phyloP scores from a whole-genome alignment of 208 protist genomes.

The Wallacemonas sp. region DNA sequence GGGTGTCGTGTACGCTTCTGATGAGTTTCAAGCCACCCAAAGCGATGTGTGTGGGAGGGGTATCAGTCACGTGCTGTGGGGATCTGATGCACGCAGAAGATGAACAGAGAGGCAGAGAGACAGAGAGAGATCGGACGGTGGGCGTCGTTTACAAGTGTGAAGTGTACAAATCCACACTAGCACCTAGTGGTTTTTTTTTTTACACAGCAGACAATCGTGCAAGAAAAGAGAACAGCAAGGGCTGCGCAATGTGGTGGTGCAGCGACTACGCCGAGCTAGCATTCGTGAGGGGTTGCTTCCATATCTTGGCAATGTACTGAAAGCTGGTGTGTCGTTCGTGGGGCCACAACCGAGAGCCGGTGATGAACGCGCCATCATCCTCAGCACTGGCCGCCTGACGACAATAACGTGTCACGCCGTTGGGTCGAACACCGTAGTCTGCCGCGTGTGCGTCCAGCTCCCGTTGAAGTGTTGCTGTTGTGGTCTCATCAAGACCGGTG shows the following conservation, averaged over 20 bases:
- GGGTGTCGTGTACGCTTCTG: too few relatives aligned
- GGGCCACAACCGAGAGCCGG: slow-evolving; percentile 73
- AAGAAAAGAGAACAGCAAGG: not conserved
- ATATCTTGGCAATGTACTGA: slow-evolving; percentile 82
- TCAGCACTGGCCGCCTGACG: not conserved
- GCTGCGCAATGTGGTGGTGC: too few relatives aligned
- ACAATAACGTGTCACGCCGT: slow-evolving; percentile 20
- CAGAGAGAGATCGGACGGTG: too few relatives aligned
- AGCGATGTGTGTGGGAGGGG: too few relatives aligned
- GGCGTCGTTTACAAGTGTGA: too few relatives aligned
- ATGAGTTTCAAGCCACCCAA: too few relatives aligned
- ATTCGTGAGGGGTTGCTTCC: slow-evolving; percentile 46
- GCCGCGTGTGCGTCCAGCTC: slow-evolving; percentile 21
- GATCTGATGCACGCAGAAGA: too few relatives aligned
- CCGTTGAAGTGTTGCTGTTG: slow-evolving; percentile 16
- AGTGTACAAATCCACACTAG: too few relatives aligned
- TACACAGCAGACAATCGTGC: not conserved
- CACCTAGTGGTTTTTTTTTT: too few relatives aligned
- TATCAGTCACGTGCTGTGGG: too few relatives aligned
- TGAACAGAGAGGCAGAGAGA: too few relatives aligned
- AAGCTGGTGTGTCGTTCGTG: slow-evolving; percentile 66
- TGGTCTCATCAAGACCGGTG: not conserved
- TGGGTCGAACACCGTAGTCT: slow-evolving; percentile 31
- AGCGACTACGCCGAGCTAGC: too few relatives aligned
- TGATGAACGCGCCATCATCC: not conserved